Evolutionary conservation across 306 rosid genomes (phyloP), one percentile per base, ranked within the genome.

Genomic region (Amphicarpaea edgeworthii): DNA sequence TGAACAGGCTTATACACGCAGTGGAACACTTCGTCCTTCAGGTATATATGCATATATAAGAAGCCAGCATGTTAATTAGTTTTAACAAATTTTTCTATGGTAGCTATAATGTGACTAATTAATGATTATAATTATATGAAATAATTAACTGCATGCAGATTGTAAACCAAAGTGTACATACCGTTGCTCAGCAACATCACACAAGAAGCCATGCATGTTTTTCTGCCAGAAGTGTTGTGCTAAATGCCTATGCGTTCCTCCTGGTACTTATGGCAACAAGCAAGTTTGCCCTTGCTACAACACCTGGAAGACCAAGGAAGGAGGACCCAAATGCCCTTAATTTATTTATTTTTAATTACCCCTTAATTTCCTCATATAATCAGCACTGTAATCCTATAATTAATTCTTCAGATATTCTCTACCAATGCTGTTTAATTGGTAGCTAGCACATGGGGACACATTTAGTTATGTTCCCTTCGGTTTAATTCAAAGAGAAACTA

Each of bases 131-230:
- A n/a, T n/a, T n/a, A n/a, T n/a, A n/a, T n/a, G n/a, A n/a, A n/a
- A n/a, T n/a, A n/a, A n/a, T n/a, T n/a, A n/a, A n/a, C n/a, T n/a
- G n/a, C n/a, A n/a, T n/a, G n/a, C n/a, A 93, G 94, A 85, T 66
- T 94, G 98, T 81, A 86, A 82, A 20, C 81, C 87, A 5, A 91
- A 38, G 79, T 94, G 98, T 38, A 77, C 40, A 0, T 82, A 86
- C 40, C 90, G 98, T 21, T 94, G 98, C 88, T 90, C 96, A 0
- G 93, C 91, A 4, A 94, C 98, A 0, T 87, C 96, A 15, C 98
- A 91, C 90, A 91, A 86, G 93, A 91, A 91, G 86, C 97, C 98
- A 8, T 93, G 98, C 87, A 88, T 83, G 97, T 91, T 91, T 70
- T 93, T 88, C 93, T 94, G 98, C 81, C 84, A 85, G 38, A 94